Base-by-base conservation (phyloP, 805 yeast species). In the Suhomyces vadensis region DNA sequence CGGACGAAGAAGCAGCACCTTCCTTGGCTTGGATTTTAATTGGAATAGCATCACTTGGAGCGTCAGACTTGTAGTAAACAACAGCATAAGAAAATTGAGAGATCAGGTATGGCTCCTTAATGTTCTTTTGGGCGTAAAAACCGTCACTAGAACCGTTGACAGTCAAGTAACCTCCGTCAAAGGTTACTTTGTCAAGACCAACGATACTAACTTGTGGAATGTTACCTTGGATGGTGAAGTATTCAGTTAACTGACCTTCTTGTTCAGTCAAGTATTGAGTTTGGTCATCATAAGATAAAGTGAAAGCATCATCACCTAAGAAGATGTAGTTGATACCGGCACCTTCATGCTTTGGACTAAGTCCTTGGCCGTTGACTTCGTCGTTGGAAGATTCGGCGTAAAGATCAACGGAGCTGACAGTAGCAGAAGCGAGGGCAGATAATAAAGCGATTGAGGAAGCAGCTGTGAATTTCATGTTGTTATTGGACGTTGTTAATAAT, bases 271-370 rank as follows among this genome's bases (percentile, higher is more conserved):
- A 26, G n/a, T 10, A 10, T 11, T 24, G 19, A 16, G 38, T 21
- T 2, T 29, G 33, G 19, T 47, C 50, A 31, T 57, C 56, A 49
- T 60, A 65, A 39, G 49, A 39, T 21, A 60, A 50, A 10, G 46
- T 46, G 22, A 48, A 52, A 20, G 21, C 24, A 31, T 62, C 52
- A 19, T 42, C 43, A 17, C 61, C 62, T 35, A 67, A 47, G 58
- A 67, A 64, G 26, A 67, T 51, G 56, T 72, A 74, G 60, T 64
- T 58, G 47, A 70, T 55, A 43, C 69, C 78, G 41, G 78, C 78
- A 51, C 78, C 78, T 53, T 67, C 74, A 51, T 73, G 78, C 8
- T 19, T 35, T n/a, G 48, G 27, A 13, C 46, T 11, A n/a, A 46
- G 25, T n/a, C 46, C 42, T n/a, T 43, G 10, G 10, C 39, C 39